Conservation (phyloP, 75 land plant genomes). For the Gnetum montanum region DNA sequence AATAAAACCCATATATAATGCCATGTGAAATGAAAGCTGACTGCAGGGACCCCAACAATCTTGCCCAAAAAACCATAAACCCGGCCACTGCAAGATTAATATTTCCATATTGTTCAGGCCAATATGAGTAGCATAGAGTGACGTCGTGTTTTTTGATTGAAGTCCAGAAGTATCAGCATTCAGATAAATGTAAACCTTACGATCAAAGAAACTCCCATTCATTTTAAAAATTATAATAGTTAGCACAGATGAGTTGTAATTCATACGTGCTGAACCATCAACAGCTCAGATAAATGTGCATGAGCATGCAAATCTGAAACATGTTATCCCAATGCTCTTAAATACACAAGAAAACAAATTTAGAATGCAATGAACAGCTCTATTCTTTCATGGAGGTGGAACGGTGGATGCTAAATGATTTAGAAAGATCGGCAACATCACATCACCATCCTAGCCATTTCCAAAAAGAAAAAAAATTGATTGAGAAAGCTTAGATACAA, state of each 20-base stretch:
- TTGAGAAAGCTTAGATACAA: constrained; percentile 7
- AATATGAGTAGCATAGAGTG: no score
- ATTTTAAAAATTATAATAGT: constrained; percentile 1
- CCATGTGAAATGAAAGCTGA: constrained; percentile 1
- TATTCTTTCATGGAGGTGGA: no score
- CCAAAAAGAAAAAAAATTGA: no score
- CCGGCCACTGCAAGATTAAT: no score
- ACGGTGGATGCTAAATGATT: no score
- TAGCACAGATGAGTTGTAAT: not conserved
- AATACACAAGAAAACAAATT: no score
- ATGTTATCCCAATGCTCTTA: no score
- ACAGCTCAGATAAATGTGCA: constrained; percentile 3
- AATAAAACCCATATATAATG: not conserved
- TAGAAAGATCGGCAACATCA: no score
- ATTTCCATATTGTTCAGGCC: no score
- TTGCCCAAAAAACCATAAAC: constrained; percentile 1
- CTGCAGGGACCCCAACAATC: constrained; percentile 4
- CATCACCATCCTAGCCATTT: no score
- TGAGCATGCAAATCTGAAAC: constrained; percentile 9
- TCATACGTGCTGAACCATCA: constrained; percentile 5
- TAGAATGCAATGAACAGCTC: no score
- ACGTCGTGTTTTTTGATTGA: no score
- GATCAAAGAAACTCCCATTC: constrained; percentile 1
- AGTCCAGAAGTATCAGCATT: constrained; percentile 3
- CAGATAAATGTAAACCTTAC: constrained; percentile 6